phyloP scores from a whole-genome alignment of 306 rosid species.

The Sesbania bispinosa region DNA sequence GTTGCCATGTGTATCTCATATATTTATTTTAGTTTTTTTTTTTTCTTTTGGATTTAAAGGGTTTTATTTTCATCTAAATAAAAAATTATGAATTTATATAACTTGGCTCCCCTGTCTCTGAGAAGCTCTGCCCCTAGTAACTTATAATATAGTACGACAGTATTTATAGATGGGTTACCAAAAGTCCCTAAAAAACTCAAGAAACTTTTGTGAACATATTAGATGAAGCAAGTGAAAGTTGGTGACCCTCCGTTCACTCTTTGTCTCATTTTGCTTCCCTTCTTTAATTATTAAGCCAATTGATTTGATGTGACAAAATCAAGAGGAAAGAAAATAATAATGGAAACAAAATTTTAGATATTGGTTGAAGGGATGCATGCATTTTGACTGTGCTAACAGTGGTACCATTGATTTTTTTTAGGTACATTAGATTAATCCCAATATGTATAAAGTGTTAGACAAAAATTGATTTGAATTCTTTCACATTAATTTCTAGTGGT shows the following conservation, averaged over 20 bases:
- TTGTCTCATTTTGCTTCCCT: constrained; percentile 36
- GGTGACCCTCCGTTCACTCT: constrained; percentile 37
- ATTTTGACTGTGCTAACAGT: background rate
- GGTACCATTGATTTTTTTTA: background rate
- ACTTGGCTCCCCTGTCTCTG: background rate
- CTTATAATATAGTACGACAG: no score
- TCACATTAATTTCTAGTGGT: background rate
- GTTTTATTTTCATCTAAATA: background rate
- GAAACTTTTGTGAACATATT: background rate
- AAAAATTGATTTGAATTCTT: background rate
- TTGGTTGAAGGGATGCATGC: background rate
- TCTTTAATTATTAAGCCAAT: constrained; percentile 9
- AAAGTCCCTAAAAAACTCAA: background rate
- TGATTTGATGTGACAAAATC: constrained; percentile 23
- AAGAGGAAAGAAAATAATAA: constrained; percentile 1
- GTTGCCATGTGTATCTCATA: background rate
- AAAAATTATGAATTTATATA: background rate
- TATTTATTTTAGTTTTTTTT: background rate
- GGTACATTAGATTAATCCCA: constrained; percentile 26
- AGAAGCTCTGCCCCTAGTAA: background rate
- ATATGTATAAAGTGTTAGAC: background rate
- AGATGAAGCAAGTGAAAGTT: constrained; percentile 51
- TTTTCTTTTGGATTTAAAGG: background rate
- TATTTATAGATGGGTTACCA: background rate
- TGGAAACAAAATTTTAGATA: background rate